These are phyloP conservation scores for Paecilomyces dactylethromorphus DNA, from an alignment of 2,329 filamentous ascomycete species.

Conservation along the genomic window DNA sequence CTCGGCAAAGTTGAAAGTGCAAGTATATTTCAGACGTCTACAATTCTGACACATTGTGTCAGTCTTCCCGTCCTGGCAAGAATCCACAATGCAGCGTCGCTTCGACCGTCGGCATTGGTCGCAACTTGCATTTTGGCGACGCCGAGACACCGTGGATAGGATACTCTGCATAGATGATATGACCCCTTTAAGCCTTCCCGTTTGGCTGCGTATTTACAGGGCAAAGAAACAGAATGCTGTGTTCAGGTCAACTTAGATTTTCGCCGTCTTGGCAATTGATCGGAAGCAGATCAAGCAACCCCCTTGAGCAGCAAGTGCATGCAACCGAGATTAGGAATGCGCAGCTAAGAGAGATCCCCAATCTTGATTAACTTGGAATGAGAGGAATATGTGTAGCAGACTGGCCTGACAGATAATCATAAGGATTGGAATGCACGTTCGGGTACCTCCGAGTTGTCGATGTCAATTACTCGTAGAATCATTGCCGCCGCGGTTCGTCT, in stretches of 20 bases:
- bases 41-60: constrained; percentile 11
- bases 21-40: constrained; percentile 11
- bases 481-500: not conserved
- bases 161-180: not conserved
- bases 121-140: constrained; percentile 19
- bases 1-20: constrained; percentile 11
- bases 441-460: too few species aligned
- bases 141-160: not conserved
- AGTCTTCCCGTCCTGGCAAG: not conserved
- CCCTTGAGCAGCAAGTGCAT: too few species aligned
- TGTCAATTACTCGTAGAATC: not conserved
- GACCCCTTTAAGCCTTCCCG: not conserved
- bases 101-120: constrained; percentile 19
- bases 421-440: too few species aligned
- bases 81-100: constrained; percentile 15
- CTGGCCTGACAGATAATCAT: not conserved
- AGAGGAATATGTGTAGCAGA: too few species aligned
- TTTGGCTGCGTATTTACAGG: not conserved
- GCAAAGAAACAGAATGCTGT: not conserved
- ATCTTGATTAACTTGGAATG: too few species aligned
- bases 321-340: too few species aligned
- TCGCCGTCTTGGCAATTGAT: too few species aligned
- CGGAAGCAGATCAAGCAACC: too few species aligned
- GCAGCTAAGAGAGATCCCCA: too few species aligned
- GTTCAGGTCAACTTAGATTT: too few species aligned